phyloP scores from a whole-genome alignment of 768 basidiomycete genomes.

The Calocera viscosa region DNA sequence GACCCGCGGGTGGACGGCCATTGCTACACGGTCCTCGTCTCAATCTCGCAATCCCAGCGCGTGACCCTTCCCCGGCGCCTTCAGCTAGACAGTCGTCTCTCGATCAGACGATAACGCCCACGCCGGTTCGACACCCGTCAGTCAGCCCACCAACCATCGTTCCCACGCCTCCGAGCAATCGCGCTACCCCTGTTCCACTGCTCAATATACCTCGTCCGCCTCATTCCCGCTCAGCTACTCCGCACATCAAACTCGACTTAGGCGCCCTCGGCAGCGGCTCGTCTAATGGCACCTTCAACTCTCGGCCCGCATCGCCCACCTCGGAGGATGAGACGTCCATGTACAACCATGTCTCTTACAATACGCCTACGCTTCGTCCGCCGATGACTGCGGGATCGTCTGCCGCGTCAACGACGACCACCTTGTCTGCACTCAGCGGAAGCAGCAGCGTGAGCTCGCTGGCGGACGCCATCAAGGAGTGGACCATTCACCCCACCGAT shows the following conservation, averaged over 20 bases:
- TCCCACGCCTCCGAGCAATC: neutral
- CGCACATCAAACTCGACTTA: neutral
- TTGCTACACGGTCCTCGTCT: neutral
- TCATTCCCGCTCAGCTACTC: neutral
- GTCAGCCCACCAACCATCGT: neutral
- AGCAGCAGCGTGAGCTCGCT: neutral
- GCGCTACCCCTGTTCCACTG: neutral
- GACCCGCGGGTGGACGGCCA: neutral
- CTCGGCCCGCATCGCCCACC: neutral
- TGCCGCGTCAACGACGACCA: neutral
- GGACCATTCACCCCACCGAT: conserved; percentile 1
- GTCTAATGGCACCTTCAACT: neutral
- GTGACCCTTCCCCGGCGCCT: neutral
- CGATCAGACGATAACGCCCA: conserved; percentile 1
- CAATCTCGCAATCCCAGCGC: neutral
- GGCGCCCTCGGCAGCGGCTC: neutral
- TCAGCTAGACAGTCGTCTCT: neutral
- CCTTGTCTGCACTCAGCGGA: neutral
- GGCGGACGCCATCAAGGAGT: neutral
- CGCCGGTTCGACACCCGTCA: neutral
- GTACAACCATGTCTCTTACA: neutral
- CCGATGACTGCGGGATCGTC: neutral
- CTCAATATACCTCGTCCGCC: neutral
- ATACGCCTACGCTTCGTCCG: neutral
- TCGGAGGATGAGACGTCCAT: neutral